Evolutionary conservation across 2,329 filamentous ascomycete species (phyloP).

Genomic region (Aspergillus tanneri): DNA sequence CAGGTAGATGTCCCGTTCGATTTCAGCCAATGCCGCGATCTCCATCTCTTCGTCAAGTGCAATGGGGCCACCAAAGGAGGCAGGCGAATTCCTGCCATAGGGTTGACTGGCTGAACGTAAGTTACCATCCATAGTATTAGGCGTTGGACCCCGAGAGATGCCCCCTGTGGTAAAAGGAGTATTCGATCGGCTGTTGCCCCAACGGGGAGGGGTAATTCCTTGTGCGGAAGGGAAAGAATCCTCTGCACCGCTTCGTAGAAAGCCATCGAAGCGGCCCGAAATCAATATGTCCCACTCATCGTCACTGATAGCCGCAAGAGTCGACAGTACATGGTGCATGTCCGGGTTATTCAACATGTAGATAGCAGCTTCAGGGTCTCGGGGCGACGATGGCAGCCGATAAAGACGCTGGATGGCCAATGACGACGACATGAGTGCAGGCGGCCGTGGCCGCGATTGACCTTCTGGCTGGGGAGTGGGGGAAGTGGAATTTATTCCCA

Average conservation of each 20-base stretch:
- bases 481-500: constrained; percentile 59
- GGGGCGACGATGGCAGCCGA: constrained; percentile 67
- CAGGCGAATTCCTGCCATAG: constrained; percentile 47
- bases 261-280: constrained; percentile 92
- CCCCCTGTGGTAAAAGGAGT: constrained; percentile 34
- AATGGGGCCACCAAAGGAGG: constrained; percentile 68
- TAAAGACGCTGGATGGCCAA: constrained; percentile 83
- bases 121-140: constrained; percentile 41
- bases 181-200: constrained; percentile 41
- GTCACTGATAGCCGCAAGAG: constrained; percentile 79
- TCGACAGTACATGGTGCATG: constrained; percentile 82
- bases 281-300: constrained; percentile 97
- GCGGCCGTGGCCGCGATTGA: constrained; percentile 65
- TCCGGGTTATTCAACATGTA: constrained; percentile 80
- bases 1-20: constrained; percentile 87
- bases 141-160: constrained; percentile 37
- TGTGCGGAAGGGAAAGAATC: constrained; percentile 36
- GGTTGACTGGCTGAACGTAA: constrained; percentile 43
- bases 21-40: constrained; percentile 82
- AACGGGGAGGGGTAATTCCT: constrained; percentile 28
- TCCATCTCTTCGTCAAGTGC: constrained; percentile 93
- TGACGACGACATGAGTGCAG: constrained; percentile 72
- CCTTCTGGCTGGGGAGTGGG: constrained; percentile 63
- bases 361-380: constrained; percentile 81
- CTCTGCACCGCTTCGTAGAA: constrained; percentile 90